Evolutionary conservation across 2,329 filamentous ascomycete species (phyloP).

Genomic region (Colletotrichum camelliae): DNA sequence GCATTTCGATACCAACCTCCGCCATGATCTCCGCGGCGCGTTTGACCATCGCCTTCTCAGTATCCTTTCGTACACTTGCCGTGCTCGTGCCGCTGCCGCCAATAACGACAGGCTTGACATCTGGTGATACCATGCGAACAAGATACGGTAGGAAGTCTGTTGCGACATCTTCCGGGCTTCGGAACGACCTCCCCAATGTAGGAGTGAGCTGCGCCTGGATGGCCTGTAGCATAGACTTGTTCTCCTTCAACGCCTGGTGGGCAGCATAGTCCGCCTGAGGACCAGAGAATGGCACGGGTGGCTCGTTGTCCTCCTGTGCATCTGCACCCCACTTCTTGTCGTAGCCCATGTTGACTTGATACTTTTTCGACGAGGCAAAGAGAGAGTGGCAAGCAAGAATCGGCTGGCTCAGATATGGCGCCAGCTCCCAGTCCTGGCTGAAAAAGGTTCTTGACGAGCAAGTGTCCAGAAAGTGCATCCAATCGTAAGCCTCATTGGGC

Average conservation of each 20-base stretch:
- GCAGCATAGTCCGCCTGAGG: conserved; percentile 83
- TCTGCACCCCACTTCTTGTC: conserved; percentile 52
- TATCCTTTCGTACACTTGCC: conserved; percentile 87
- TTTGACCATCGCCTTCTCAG: conserved; percentile 80
- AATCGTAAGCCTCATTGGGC: conserved; percentile 87
- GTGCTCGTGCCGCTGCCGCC: conserved; percentile 70
- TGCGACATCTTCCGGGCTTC: conserved; percentile 77
- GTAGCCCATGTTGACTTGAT: conserved; percentile 43
- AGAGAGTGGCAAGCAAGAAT: conserved; percentile 90
- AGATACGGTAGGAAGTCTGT: conserved; percentile 87
- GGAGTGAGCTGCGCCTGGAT: conserved; percentile 77
- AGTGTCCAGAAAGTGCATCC: conserved; percentile 91
- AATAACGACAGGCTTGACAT: conserved; percentile 89
- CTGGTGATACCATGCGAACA: conserved; percentile 82
- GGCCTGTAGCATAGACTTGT: conserved; percentile 73
- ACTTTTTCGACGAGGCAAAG: conserved; percentile 76
- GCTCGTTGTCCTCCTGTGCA: conserved; percentile 53
- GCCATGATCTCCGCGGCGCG: conserved; percentile 82
- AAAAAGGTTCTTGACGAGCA: conserved; percentile 80
- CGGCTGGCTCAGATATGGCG: conserved; percentile 84
- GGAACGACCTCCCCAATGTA: conserved; percentile 77
- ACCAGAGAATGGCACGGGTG: conserved; percentile 78
- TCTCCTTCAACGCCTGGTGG: conserved; percentile 80
- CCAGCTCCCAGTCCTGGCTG: conserved; percentile 93
- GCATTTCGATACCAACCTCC: conserved; percentile 82